phyloP scores from a whole-genome alignment of 2,329 filamentous ascomycete genomes.

The Alternaria sp. region DNA sequence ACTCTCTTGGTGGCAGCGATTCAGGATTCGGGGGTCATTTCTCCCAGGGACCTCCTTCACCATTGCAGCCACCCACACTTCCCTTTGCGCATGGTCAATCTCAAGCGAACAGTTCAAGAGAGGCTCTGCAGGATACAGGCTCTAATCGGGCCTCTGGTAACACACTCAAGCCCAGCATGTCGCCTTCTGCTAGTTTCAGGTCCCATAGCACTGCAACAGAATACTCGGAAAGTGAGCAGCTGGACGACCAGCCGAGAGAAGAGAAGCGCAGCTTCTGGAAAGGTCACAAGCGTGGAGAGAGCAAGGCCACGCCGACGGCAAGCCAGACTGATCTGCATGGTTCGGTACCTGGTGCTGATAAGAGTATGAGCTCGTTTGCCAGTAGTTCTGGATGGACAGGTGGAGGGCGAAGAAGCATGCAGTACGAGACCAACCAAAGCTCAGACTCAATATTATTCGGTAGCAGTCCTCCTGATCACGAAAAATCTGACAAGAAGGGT shows the following conservation, averaged over 20 bases:
- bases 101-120: conserved; percentile 38
- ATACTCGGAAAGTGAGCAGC: conserved; percentile 78
- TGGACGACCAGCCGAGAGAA: conserved; percentile 64
- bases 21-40: conserved; percentile 27
- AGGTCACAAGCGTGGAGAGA: conserved; percentile 60
- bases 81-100: conserved; percentile 40
- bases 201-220: conserved; percentile 76
- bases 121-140: conserved; percentile 49
- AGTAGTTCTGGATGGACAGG: conserved; percentile 44
- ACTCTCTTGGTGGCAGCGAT: conserved; percentile 68
- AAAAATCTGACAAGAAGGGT: conserved; percentile 63
- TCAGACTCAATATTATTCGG: conserved; percentile 47
- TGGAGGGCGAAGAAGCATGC: conserved; percentile 43
- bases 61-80: conserved; percentile 45
- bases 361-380: conserved; percentile 53
- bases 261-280: conserved; percentile 76
- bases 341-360: conserved; percentile 49
- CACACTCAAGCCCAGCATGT: conserved; percentile 71
- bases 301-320: conserved; percentile 48
- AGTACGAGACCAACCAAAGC: conserved; percentile 43
- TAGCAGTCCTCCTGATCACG: conserved; percentile 40
- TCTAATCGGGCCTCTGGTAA: conserved; percentile 58
- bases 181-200: conserved; percentile 78
- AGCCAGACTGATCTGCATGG: conserved; percentile 50
- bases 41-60: conserved; percentile 39